Conservation (phyloP, 257 asterid species). For the Ehretia macrophylla region DNA sequence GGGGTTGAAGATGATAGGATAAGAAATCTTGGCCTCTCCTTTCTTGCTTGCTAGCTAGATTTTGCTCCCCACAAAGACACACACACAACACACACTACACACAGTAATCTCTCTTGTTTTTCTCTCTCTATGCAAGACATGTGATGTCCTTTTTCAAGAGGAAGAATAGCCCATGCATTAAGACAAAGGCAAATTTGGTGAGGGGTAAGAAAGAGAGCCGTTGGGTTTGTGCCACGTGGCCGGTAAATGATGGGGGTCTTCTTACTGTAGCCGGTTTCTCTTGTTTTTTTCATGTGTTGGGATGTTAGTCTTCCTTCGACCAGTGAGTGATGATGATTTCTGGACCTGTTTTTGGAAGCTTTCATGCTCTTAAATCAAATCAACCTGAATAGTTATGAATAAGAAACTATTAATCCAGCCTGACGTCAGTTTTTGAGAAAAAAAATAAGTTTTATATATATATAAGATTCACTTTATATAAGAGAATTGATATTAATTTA, state of each 20-base stretch:
- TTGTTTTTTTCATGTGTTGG: no score
- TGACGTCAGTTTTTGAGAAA: no score
- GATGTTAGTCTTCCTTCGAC: no score
- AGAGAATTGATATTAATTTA: no score
- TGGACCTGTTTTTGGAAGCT: no score
- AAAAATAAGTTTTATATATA: no score
- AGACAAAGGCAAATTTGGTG: slow-evolving; percentile 37
- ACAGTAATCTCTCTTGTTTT: neutral
- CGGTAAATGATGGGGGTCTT: neutral
- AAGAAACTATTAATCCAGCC: no score
- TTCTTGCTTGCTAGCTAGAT: slow-evolving; percentile 26
- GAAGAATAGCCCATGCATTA: slow-evolving; percentile 34
- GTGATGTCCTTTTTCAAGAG: slow-evolving; percentile 37
- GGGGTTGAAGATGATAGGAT: slow-evolving; percentile 51
- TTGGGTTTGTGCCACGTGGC: slow-evolving; percentile 29
- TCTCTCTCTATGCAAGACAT: slow-evolving; percentile 3
- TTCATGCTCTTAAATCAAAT: no score
- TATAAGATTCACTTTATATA: no score
- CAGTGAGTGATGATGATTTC: no score
- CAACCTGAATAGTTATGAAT: no score
- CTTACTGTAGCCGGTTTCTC: no score
- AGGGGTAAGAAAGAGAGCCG: slow-evolving; percentile 22
- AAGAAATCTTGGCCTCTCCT: slow-evolving; percentile 81
- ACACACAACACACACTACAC: slow-evolving; percentile 1
- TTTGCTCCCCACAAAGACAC: slow-evolving; percentile 1